phyloP scores from a whole-genome alignment of 2,329 filamentous ascomycete species.

The Emergomyces orientalis region DNA sequence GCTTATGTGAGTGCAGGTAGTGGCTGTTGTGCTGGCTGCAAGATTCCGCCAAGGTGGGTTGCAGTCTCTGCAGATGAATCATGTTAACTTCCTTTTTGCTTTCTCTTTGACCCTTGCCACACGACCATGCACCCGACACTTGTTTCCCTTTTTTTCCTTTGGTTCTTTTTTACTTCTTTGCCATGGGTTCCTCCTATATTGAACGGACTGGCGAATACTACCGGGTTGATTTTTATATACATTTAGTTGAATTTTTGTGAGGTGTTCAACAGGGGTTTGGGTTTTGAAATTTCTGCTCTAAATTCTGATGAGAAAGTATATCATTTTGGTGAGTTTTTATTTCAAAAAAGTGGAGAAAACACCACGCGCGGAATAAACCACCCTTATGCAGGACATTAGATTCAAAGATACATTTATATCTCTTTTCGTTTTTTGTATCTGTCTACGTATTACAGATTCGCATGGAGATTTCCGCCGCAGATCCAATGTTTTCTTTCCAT shows the following conservation, averaged over 20 bases:
- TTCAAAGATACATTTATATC: too few relatives aligned
- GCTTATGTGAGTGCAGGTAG: constrained; percentile 9
- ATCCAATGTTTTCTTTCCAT: too few relatives aligned
- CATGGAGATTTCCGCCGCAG: too few relatives aligned
- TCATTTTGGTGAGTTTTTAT: neutral
- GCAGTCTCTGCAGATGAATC: constrained; percentile 21
- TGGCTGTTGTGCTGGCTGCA: constrained; percentile 17
- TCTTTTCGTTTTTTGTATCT: too few relatives aligned
- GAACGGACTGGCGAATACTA: neutral
- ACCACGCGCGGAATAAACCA: neutral
- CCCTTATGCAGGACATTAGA: too few relatives aligned
- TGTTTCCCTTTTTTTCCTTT: neutral
- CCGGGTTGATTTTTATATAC: neutral
- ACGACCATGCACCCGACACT: too few relatives aligned
- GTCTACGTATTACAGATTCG: too few relatives aligned
- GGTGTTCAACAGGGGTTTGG: neutral
- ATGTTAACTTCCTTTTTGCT: constrained; percentile 3
- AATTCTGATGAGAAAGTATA: neutral
- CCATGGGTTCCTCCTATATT: neutral
- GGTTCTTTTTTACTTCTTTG: neutral
- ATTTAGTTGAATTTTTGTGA: neutral
- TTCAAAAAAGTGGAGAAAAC: neutral
- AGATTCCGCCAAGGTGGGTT: constrained; percentile 25
- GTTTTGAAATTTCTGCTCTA: neutral
- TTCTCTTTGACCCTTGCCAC: neutral